phyloP scores from a whole-genome alignment of 169 alveolate species.

The Babesia bovis region DNA sequence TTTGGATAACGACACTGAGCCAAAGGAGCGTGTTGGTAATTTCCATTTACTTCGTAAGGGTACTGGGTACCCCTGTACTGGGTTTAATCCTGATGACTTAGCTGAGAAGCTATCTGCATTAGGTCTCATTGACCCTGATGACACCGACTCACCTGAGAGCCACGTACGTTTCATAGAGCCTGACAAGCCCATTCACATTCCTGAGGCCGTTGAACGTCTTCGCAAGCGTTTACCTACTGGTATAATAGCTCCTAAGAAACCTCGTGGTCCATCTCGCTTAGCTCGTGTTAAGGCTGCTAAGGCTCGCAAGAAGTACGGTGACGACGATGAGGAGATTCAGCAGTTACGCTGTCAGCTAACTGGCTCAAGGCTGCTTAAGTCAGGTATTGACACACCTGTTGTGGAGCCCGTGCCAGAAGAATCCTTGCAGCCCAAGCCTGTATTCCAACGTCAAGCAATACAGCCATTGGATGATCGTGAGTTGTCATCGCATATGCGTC shows the following conservation, averaged over 20 bases:
- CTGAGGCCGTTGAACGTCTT: constrained; percentile 34
- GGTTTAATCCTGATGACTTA: constrained; percentile 9
- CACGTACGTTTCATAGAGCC: constrained; percentile 54
- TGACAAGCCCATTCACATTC: constrained; percentile 34
- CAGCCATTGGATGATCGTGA: constrained; percentile 54
- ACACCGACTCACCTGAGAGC: neutral
- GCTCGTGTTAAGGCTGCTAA: constrained; percentile 32
- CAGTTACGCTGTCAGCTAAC: constrained; percentile 51
- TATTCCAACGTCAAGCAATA: constrained; percentile 13
- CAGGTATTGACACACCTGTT: neutral
- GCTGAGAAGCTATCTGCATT: constrained; percentile 3
- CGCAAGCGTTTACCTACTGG: constrained; percentile 51
- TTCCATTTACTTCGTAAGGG: neutral
- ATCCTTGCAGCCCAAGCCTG: constrained; percentile 1
- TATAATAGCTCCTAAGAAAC: constrained; percentile 3
- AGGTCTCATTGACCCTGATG: constrained; percentile 9
- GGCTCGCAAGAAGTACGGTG: constrained; percentile 55
- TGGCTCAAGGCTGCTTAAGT: constrained; percentile 34
- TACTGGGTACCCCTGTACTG: constrained; percentile 27
- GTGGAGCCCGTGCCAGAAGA: constrained; percentile 9
- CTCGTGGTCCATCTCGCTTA: constrained; percentile 5
- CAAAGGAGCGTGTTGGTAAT: neutral
- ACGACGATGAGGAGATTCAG: constrained; percentile 66
- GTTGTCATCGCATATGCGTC: constrained; percentile 54
- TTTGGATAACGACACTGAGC: neutral